phyloP scores from a whole-genome alignment of 495 filamentous ascomycete genomes.

The Paragyromitra xinjiangensis region DNA sequence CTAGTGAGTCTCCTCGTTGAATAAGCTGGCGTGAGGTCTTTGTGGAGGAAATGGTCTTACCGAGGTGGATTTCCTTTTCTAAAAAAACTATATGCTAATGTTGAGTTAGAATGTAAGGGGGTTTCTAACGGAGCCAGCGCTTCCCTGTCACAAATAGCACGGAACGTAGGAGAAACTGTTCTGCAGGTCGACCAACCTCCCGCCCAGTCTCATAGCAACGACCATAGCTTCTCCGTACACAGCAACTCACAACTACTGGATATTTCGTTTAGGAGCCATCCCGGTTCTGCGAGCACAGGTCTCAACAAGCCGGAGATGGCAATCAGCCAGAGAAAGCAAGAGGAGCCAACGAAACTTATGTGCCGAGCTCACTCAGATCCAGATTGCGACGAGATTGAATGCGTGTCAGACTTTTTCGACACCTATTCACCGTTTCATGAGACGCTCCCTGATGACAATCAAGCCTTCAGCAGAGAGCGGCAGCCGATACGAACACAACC shows the following conservation, averaged over 20 bases:
- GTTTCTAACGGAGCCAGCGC: not conserved
- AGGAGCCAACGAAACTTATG: not conserved
- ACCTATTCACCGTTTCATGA: constrained; percentile 42
- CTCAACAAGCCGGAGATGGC: not conserved
- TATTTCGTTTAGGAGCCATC: not conserved
- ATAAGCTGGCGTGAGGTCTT: not conserved
- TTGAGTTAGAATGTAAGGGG: not conserved
- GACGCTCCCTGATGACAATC: not conserved
- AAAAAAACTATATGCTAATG: not conserved
- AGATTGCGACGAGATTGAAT: constrained; percentile 35
- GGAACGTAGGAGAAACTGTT: not conserved
- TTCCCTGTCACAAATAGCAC: not conserved
- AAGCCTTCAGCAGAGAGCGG: not conserved
- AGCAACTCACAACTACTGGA: not conserved
- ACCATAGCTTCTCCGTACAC: not conserved
- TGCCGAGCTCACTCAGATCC: constrained; percentile 35
- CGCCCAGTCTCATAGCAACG: not conserved
- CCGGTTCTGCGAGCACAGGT: not conserved
- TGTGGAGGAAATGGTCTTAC: not conserved
- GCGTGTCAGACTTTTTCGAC: constrained; percentile 46
- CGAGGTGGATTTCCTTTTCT: not conserved
- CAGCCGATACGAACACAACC: not conserved
- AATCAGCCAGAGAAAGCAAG: not conserved
- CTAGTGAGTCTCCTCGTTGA: constrained; percentile 3
- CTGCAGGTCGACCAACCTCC: not conserved